Conservation (phyloP, 2,329 filamentous ascomycete species). For the Phyllachora maydis region DNA sequence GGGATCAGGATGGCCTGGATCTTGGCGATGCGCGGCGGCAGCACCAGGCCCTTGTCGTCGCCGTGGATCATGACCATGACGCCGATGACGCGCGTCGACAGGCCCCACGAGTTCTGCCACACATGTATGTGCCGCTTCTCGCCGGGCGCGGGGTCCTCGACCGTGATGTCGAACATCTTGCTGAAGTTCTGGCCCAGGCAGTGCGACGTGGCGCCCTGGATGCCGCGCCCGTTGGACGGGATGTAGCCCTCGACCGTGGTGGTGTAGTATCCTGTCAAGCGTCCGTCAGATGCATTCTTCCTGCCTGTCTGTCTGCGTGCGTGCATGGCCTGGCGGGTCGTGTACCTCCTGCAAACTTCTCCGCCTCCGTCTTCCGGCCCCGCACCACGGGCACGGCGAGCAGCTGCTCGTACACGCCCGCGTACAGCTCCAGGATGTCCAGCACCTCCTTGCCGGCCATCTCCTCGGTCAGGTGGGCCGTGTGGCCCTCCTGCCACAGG, state of each 20-base stretch:
- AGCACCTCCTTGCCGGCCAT: slow-evolving; percentile 70
- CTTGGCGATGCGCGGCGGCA: slow-evolving; percentile 79
- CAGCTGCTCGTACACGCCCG: slow-evolving; percentile 78
- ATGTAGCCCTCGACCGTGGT: slow-evolving; percentile 96
- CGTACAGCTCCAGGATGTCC: slow-evolving; percentile 85
- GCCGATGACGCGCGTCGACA: slow-evolving; percentile 91
- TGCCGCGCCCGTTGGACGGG: slow-evolving; percentile 83
- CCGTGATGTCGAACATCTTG: slow-evolving; percentile 97
- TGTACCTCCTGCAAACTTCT: slow-evolving; percentile 97
- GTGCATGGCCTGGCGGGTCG: too few species aligned
- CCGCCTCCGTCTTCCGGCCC: slow-evolving; percentile 85
- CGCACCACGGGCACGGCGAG: slow-evolving; percentile 89
- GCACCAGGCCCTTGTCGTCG: slow-evolving; percentile 85
- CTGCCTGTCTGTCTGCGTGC: too few species aligned
- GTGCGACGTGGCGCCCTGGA: slow-evolving; percentile 91
- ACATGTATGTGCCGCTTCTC: slow-evolving; percentile 67
- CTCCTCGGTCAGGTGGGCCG: slow-evolving; percentile 68
- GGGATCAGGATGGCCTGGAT: slow-evolving; percentile 75
- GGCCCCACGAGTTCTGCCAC: slow-evolving; percentile 98
- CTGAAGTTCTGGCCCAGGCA: slow-evolving; percentile 94
- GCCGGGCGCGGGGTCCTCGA: slow-evolving; percentile 77
- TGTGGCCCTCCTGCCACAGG: slow-evolving; percentile 93
- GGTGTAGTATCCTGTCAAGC: slow-evolving; percentile 86
- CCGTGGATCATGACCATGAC: slow-evolving; percentile 98
- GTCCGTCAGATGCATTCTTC: too few species aligned